Conservation (phyloP, 768 basidiomycete species). For the Hygrocybe punicea region DNA sequence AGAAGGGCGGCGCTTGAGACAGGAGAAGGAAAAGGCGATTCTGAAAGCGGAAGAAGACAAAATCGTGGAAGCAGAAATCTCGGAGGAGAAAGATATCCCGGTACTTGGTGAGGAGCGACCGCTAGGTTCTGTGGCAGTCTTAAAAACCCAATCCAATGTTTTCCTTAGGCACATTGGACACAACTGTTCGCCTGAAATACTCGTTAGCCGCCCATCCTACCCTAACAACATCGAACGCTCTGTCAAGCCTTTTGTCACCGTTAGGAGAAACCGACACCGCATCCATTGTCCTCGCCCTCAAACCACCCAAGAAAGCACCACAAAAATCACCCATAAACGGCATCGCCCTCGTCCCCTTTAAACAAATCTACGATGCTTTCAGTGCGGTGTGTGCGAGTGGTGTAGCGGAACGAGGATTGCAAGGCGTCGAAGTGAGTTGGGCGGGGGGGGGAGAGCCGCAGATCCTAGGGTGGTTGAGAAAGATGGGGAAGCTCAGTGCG, state of each 20-base stretch:
- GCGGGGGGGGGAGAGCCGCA: conserved; percentile 71
- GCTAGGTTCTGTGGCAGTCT: no score
- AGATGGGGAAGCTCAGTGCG: conserved; percentile 59
- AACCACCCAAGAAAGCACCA: conserved; percentile 52
- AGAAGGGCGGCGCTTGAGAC: conserved; percentile 63
- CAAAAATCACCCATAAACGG: conserved; percentile 61
- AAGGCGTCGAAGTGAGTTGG: conserved; percentile 70
- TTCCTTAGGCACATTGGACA: conserved; percentile 65
- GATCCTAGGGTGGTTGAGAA: conserved; percentile 69
- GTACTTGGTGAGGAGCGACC: conserved; percentile 53
- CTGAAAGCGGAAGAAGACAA: conserved; percentile 42
- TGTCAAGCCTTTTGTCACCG: conserved; percentile 50
- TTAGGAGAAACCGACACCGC: conserved; percentile 64
- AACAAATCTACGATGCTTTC: conserved; percentile 72
- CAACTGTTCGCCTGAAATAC: conserved; percentile 73
- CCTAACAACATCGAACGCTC: conserved; percentile 49
- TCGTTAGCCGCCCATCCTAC: conserved; percentile 52
- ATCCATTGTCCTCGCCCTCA: conserved; percentile 67
- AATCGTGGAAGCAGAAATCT: conserved; percentile 30
- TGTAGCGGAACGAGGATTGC: conserved; percentile 48
- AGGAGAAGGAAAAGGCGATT: conserved; percentile 59
- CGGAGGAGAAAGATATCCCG: conserved; percentile 50
- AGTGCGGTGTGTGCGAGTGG: conserved; percentile 65
- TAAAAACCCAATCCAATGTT: no score
- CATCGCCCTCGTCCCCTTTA: conserved; percentile 73